phyloP scores from a whole-genome alignment of 805 yeast genomes.

The Starmera dryadoides region DNA sequence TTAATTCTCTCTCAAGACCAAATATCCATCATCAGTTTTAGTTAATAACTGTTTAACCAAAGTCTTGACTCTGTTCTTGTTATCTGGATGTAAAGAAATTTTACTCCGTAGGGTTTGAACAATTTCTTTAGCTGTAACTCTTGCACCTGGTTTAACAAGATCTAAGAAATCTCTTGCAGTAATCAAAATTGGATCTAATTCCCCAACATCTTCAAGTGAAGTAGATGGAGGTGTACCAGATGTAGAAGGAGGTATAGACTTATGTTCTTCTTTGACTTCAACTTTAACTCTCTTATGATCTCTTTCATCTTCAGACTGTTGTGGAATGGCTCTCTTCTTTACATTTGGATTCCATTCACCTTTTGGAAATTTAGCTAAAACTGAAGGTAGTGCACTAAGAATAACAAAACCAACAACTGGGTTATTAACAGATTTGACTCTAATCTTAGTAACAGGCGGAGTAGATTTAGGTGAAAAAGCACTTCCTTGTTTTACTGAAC shows the following conservation, averaged over 20 bases:
- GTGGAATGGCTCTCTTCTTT: slow-evolving; percentile 27
- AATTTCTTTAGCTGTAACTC: slow-evolving; percentile 52
- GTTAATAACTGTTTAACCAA: slow-evolving; percentile 48
- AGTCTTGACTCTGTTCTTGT: slow-evolving; percentile 50
- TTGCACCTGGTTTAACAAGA: slow-evolving; percentile 38
- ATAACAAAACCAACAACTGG: slow-evolving; percentile 49
- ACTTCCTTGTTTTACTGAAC: slow-evolving; percentile 6
- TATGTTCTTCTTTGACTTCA: slow-evolving; percentile 22
- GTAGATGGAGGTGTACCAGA: slow-evolving; percentile 12
- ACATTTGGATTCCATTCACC: slow-evolving; percentile 81
- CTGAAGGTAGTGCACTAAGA: slow-evolving; percentile 54
- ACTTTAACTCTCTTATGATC: slow-evolving; percentile 33
- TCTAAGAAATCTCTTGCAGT: slow-evolving; percentile 68
- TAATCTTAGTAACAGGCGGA: slow-evolving; percentile 23
- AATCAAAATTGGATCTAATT: slow-evolving; percentile 30
- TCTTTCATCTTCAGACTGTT: slow-evolving; percentile 19
- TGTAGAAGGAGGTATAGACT: too few relatives aligned
- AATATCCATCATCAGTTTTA: slow-evolving; percentile 32
- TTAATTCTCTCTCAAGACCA: slow-evolving; percentile 14
- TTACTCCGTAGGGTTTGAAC: slow-evolving; percentile 54
- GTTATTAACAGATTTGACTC: slow-evolving; percentile 37
- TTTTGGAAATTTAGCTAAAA: slow-evolving; percentile 58
- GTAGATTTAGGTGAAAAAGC: slow-evolving; percentile 18
- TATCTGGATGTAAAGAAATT: slow-evolving; percentile 56
- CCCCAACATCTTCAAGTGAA: neutral